Evolutionary conservation across 2,329 filamentous ascomycete species (phyloP), one percentile per base, ranked within the genome.

Genomic region (Amesomyces nigricolor): DNA sequence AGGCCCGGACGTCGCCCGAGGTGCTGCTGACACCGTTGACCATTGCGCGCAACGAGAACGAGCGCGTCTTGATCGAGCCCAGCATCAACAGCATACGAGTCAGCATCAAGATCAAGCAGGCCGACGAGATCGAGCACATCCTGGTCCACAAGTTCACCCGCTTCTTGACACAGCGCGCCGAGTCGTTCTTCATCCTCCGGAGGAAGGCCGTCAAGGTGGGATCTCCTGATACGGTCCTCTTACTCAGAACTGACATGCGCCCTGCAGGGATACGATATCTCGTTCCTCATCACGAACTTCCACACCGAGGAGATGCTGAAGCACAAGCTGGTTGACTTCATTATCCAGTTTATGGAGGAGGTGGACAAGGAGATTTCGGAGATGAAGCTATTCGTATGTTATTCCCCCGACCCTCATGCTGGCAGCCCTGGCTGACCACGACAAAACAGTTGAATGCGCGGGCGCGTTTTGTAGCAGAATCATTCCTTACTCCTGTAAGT

Each of bases 301-400:
- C 94, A 99, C 68, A 97, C 94, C 4, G 94, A 97, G 73, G 89
- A 95, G 71, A 96, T 99, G 91, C 73, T 97, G 70, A 97, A 97
- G 79, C 92, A 99, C 72, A 97, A 99, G 78, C 80, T 99, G 64
- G 95, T 99, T 35, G 94, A 99, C 72, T 99, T 99, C 68, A 95
- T 99, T 64, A 96, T 99, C 63, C 87, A 97, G 68, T 99, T 99
- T 68, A 97, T 99, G 92, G 92, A 99, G 73, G 94, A 99, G 72
- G 95, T 99, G 4, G 95, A 99, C 73, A 99, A 99, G 79, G 94
- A 99, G 73, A 99, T 99, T 58, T 97, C 94, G 3, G 95, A 99
- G 76, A 97, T 99, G 94, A 99, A 99, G 81, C 87, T 99, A 67
- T 99, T 99, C 73, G 92, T 96, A 81, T 64, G 89, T 78, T 17